Evolutionary conservation across 768 basidiomycete genomes (phyloP).

Genomic region (Suillus americanus): DNA sequence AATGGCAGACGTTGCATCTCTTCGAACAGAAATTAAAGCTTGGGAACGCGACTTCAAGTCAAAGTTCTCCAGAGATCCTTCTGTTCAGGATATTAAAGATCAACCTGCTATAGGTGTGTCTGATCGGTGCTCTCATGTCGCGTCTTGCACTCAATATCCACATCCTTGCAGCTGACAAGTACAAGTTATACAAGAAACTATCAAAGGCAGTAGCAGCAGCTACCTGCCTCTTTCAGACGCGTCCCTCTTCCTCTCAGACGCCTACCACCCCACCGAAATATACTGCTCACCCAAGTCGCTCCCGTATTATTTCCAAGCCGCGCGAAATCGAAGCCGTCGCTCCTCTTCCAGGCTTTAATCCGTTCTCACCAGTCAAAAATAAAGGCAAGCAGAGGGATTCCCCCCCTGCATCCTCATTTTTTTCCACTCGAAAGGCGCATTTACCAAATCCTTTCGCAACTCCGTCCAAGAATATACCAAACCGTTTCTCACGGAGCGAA

Average conservation of each 20-base stretch:
- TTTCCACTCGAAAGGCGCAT: constrained; percentile 12
- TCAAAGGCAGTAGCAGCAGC: constrained; percentile 43
- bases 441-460: constrained; percentile 47
- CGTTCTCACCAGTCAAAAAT: constrained; percentile 77
- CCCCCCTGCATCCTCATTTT: constrained; percentile 21
- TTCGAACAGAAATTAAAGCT: constrained; percentile 70
- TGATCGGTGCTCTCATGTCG: constrained; percentile 6
- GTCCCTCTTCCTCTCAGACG: constrained; percentile 15
- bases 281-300: constrained; percentile 24
- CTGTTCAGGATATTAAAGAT: constrained; percentile 69
- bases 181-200: constrained; percentile 79
- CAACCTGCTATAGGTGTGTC: constrained; percentile 61
- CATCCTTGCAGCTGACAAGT: constrained; percentile 61
- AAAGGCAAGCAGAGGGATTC: constrained; percentile 44
- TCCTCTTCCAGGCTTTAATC: constrained; percentile 62
- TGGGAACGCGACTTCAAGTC: constrained; percentile 75
- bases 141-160: constrained; percentile 16
- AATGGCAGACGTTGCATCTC: constrained; percentile 25
- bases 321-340: constrained; percentile 52
- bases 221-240: constrained; percentile 39
- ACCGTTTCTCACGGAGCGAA: constrained; percentile 24
- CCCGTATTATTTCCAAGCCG: constrained; percentile 42
- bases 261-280: constrained; percentile 34
- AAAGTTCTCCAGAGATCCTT: constrained; percentile 55
- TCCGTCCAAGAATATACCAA: constrained; percentile 37